Conservation (phyloP, 2,329 filamentous ascomycete species). For the Phyllosticta citribraziliensis region DNA sequence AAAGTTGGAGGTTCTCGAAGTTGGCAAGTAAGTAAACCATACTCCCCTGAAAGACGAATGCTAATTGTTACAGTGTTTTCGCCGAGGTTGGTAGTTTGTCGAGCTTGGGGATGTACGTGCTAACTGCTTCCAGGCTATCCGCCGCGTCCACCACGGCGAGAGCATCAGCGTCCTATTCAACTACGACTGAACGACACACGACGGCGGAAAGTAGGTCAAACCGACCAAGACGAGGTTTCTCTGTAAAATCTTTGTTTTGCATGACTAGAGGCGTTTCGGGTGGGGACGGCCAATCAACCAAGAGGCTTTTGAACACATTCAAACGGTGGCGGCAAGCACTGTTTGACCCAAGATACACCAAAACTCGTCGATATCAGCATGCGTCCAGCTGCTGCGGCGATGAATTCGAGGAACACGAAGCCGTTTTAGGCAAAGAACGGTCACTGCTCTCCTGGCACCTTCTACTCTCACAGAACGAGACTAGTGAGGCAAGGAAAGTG, state of each 20-base stretch:
- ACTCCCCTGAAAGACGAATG: too few relatives aligned
- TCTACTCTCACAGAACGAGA: background rate
- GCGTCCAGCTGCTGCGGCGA: background rate
- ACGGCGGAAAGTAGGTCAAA: background rate
- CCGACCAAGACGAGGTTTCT: background rate
- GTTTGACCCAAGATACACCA: background rate
- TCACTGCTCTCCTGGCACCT: background rate
- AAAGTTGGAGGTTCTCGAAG: conserved; percentile 86
- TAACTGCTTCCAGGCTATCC: conserved; percentile 54
- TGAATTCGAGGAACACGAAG: background rate
- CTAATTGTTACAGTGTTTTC: conserved; percentile 53
- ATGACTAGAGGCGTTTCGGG: conserved; percentile 10
- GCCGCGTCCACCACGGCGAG: conserved; percentile 93
- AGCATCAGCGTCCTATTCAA: conserved; percentile 94
- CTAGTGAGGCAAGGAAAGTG: background rate
- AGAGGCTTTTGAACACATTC: background rate
- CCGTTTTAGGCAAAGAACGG: background rate
- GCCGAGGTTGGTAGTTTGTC: conserved; percentile 56
- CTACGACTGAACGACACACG: conserved; percentile 48
- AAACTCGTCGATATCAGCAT: background rate
- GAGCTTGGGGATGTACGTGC: background rate
- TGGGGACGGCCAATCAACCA: background rate
- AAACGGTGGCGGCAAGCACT: background rate
- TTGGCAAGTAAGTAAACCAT: conserved; percentile 41
- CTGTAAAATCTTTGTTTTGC: conserved; percentile 9